Base-by-base conservation (phyloP, 75 land plant species). In the Cryptomeria japonica region DNA sequence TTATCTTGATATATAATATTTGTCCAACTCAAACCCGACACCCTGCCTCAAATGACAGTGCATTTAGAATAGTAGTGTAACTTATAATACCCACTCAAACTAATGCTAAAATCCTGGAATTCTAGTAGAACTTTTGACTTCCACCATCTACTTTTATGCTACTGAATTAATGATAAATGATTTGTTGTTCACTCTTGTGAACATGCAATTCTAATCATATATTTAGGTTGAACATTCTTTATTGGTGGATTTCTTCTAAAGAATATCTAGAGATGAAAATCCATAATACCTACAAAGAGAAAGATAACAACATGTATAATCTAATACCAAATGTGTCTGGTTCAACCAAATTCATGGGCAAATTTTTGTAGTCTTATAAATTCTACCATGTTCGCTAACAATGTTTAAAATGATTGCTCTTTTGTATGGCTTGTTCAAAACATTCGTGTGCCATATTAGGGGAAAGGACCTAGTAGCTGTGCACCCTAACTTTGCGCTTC, bases 401-500 rank as follows among this genome's bases (percentile, higher is more conserved):
- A 75, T 75, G 77, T 75, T 75, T 31, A 34, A 75, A 73, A 75
- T 34, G 34, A 34, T 16, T 32, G 37, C 34, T 13, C 32, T 75
- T 75, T 16, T 75, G 34, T 34, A 34, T 34, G 37, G 18, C 64
- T 16, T 34, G 41, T 16, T 53, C 39, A 55, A 53, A 56, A 83
- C 46, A 64, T 91, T 68, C 86, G 80, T 91, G 41, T 5, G 79
- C 32, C 92, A 88, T 93, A 39, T 91, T 92, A n/a, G n/a, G n/a
- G n/a, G n/a, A n/a, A n/a, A n/a, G n/a, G n/a, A n/a, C n/a, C n/a
- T n/a, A n/a, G n/a, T n/a, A n/a, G n/a, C n/a, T n/a, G n/a, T n/a
- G n/a, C n/a, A n/a, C n/a, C n/a, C n/a, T n/a, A n/a, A n/a, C n/a
- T n/a, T n/a, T n/a, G n/a, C n/a, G n/a, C n/a, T n/a, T n/a, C n/a